Evolutionary conservation across 805 yeast species (phyloP), one percentile per base, ranked within the genome.

Genomic region (Candida krabiensis): DNA sequence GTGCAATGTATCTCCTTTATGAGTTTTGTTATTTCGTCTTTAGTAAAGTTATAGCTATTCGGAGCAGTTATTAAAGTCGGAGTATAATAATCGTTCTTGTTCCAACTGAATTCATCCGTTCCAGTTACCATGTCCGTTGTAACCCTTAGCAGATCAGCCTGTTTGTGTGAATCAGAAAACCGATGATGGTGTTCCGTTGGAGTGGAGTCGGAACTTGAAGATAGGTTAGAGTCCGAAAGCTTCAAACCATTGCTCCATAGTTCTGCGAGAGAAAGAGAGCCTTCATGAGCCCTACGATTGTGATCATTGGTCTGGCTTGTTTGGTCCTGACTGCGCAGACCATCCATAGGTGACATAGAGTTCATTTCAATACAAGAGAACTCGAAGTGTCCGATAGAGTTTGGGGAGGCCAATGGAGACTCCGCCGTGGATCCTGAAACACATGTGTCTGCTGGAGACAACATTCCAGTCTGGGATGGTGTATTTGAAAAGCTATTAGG

Each of bases 1-100:
- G n/a, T n/a, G 33, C 41, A 30, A 28, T 42, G 47, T 7, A 47
- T 47, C 21, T 47, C 47, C 19, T 38, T 37, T 27, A 47, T 41
- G 9, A 45, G 28, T 13, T 30, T 35, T 5, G 45, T 37, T 19
- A 43, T 41, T 21, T 43, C 47, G 17, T 46, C 49, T 28, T 37
- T 37, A 3, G 46, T 30, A 35, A 43, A 42, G 18, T 34, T 44
- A 37, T 38, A 49, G 4, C 33, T 44, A 8, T 21, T 30, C 13
- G 47, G 48, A 12, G 47, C 31, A 4, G 18, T 11, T 8, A 27
- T n/a, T 26, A 21, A 12, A 2, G 48, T 33, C 9, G 53, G 53
- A 9, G 49, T 43, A 18, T 38, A 30, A 9, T 29, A 13, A 11
- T 28, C 19, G 7, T 31, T 31, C 12, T 29, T 29, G 5, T 14